Conservation (phyloP, 176 grass and related monocot species). For the Musa acuminata region DNA sequence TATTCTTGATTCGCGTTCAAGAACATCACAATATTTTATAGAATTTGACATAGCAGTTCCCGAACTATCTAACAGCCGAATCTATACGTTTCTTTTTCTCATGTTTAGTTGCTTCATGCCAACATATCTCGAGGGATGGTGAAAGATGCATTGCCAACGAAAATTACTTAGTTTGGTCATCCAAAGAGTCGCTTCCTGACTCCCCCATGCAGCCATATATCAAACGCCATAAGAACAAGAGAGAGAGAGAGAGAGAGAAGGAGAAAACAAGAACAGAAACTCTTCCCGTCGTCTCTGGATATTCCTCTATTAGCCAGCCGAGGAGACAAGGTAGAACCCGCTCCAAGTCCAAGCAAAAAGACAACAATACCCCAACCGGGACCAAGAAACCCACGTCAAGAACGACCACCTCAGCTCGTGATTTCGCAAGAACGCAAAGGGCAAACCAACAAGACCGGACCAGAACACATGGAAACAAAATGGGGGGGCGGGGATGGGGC, state of each 20-base stretch:
- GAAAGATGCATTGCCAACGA: too few relatives aligned
- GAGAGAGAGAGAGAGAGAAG: not conserved
- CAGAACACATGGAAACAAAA: not conserved
- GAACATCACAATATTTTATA: too few relatives aligned
- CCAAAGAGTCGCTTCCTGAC: too few relatives aligned
- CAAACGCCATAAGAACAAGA: too few relatives aligned
- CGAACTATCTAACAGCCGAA: too few relatives aligned
- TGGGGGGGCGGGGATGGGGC: not conserved
- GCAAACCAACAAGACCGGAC: not conserved
- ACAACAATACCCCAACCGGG: constrained; percentile 14
- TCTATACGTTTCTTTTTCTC: too few relatives aligned
- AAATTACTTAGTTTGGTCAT: too few relatives aligned
- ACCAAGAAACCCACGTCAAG: not conserved
- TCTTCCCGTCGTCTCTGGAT: not conserved
- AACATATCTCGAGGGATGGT: too few relatives aligned
- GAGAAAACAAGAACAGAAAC: constrained; percentile 7
- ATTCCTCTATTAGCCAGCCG: constrained; percentile 18
- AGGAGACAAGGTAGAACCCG: constrained; percentile 5
- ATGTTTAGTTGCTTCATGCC: too few relatives aligned
- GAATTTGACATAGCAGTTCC: too few relatives aligned
- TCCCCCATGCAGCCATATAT: too few relatives aligned
- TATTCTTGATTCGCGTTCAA: too few relatives aligned
- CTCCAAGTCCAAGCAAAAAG: constrained; percentile 13
- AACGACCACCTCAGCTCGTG: not conserved
- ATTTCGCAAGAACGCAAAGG: constrained; percentile 5